These are phyloP conservation scores for Apiotrichum siamense DNA, from an alignment of 1,284 basidiomycete species.

Conservation along the genomic window DNA sequence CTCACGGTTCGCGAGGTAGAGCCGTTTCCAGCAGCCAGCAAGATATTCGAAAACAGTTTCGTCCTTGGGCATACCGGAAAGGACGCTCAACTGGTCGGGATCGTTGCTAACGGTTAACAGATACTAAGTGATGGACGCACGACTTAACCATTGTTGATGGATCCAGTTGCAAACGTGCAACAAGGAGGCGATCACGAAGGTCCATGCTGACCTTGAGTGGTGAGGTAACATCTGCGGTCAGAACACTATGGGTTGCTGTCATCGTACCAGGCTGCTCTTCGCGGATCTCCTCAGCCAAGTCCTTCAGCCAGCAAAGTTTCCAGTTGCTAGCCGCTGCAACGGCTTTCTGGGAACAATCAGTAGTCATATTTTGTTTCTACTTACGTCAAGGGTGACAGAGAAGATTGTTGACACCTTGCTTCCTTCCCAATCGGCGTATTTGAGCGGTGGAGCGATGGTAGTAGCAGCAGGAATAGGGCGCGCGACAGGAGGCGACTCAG, in stretches of 20 bases:
- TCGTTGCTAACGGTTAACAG: slow-evolving; percentile 53
- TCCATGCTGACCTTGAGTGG: slow-evolving; percentile 35
- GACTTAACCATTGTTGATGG: slow-evolving; percentile 57
- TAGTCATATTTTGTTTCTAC: slow-evolving; percentile 28
- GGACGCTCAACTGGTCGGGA: slow-evolving; percentile 66
- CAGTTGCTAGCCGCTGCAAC: slow-evolving; percentile 65
- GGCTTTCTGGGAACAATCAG: slow-evolving; percentile 52
- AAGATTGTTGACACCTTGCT: slow-evolving; percentile 63
- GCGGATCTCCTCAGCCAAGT: slow-evolving; percentile 63
- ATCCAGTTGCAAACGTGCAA: slow-evolving; percentile 79
- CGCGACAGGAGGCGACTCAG: neutral
- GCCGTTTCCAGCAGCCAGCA: slow-evolving; percentile 81
- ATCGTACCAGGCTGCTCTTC: slow-evolving; percentile 59
- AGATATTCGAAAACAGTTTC: slow-evolving; percentile 89
- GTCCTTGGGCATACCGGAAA: slow-evolving; percentile 68
- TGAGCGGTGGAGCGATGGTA: neutral
- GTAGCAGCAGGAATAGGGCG: neutral
- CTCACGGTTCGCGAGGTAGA: slow-evolving; percentile 57
- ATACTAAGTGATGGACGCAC: slow-evolving; percentile 14
- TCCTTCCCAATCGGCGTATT: slow-evolving; percentile 69
- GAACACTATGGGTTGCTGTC: neutral
- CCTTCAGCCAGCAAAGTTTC: slow-evolving; percentile 77
- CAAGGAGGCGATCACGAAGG: slow-evolving; percentile 58
- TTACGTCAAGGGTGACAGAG: slow-evolving; percentile 71
- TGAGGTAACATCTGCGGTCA: slow-evolving; percentile 10